Conservation (phyloP, 2,329 filamentous ascomycete species). For the Trichoderma lentiforme region DNA sequence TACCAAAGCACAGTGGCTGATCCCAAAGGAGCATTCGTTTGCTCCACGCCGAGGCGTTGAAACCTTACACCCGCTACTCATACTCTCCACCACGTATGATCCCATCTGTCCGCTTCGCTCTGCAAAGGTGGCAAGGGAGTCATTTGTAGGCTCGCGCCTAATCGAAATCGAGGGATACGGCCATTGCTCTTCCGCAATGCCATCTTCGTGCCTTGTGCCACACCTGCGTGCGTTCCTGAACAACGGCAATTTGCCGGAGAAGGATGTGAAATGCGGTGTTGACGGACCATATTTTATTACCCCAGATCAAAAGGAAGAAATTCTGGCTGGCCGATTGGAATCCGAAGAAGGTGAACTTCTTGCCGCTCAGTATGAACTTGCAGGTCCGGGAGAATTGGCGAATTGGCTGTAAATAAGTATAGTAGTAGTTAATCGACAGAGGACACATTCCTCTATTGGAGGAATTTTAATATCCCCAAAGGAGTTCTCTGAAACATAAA, state of each 20-base stretch:
- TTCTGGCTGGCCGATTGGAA: background rate
- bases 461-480: background rate
- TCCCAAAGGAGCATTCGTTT: conserved; percentile 19
- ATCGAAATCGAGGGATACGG: background rate
- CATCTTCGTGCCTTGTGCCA: background rate
- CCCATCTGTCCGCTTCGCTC: conserved; percentile 51
- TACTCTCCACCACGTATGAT: conserved; percentile 33
- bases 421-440: background rate
- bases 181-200: background rate
- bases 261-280: background rate
- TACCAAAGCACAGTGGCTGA: conserved; percentile 22
- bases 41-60: conserved; percentile 31
- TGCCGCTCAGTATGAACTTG: background rate
- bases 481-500: background rate
- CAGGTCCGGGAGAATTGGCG: background rate
- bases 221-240: background rate
- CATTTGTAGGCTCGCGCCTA: conserved; percentile 37
- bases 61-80: conserved; percentile 31
- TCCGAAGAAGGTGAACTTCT: background rate
- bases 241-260: background rate
- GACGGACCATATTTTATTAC: background rate
- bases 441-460: background rate
- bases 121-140: conserved; percentile 27
- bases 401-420: background rate
- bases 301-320: background rate